Evolutionary conservation across 2,329 filamentous ascomycete genomes (phyloP).

Genomic region (Lecanicillium sp.): DNA sequence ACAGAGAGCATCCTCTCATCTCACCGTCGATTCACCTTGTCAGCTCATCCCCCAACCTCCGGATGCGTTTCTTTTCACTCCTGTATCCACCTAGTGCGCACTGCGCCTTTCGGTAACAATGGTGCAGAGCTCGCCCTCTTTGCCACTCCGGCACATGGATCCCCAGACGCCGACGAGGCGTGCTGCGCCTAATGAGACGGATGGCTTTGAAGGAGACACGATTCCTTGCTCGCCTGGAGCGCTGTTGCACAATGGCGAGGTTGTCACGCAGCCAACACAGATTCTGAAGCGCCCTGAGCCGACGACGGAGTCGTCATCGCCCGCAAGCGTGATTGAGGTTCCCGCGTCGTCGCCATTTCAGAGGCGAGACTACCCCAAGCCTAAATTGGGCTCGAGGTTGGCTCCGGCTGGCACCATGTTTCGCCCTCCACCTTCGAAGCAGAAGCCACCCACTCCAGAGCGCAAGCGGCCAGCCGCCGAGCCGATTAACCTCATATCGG

Average conservation of each 20-base stretch:
- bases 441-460: slow-evolving; percentile 15
- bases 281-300: slow-evolving; percentile 33
- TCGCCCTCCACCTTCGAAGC: slow-evolving; percentile 34
- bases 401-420: slow-evolving; percentile 70
- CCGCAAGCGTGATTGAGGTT: slow-evolving; percentile 58
- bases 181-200: slow-evolving; percentile 24
- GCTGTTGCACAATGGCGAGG: slow-evolving; percentile 21
- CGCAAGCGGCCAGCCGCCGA: slow-evolving; percentile 28
- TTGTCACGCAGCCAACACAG: slow-evolving; percentile 37
- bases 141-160: slow-evolving; percentile 2
- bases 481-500: slow-evolving; percentile 39
- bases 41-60: too few relatives aligned
- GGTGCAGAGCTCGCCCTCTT: too few relatives aligned
- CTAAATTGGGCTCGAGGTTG: slow-evolving; percentile 47
- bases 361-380: slow-evolving; percentile 17
- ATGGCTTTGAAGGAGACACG: slow-evolving; percentile 37
- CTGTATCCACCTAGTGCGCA: too few relatives aligned
- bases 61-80: too few relatives aligned
- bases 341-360: slow-evolving; percentile 78
- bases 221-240: slow-evolving; percentile 34
- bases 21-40: too few relatives aligned
- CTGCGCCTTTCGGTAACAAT: too few relatives aligned
- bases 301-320: slow-evolving; percentile 30
- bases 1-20: too few relatives aligned
- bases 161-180: slow-evolving; percentile 20